Percentiles rank a stretch among this genome's conserved stretches.
Evolutionary conservation across 352 stramenopile species (phyloP).

Genomic region (Globisporangium canariense): DNA sequence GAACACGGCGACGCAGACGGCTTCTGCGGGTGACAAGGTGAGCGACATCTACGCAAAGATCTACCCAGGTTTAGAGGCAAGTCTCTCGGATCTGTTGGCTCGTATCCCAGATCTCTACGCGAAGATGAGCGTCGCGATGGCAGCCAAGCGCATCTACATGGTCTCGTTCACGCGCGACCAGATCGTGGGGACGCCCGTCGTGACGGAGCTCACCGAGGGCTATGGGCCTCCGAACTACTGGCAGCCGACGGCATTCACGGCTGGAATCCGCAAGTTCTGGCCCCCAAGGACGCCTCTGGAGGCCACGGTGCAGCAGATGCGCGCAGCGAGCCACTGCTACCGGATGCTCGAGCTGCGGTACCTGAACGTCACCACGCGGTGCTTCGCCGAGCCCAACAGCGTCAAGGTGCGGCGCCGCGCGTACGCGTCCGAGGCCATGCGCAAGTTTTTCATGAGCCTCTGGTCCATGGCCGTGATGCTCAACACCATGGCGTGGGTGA

Average conservation of each 20-base stretch:
- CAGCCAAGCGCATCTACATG: constrained; percentile 11
- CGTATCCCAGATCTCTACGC: constrained; percentile 13
- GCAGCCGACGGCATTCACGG: constrained; percentile 27
- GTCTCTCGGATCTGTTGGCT: constrained; percentile 27
- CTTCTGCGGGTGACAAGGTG: constrained; percentile 18
- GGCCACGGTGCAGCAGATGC: constrained; percentile 21
- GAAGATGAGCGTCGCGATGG: constrained; percentile 23
- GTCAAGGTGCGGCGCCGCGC: constrained; percentile 3
- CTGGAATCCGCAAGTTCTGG: constrained; percentile 39
- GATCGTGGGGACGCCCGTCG: constrained; percentile 26
- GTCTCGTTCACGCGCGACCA: constrained; percentile 18
- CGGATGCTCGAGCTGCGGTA: constrained; percentile 31
- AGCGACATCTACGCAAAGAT: constrained; percentile 39
- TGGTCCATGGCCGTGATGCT: constrained; percentile 44
- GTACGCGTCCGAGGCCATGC: constrained; percentile 28
- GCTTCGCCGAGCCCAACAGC: constrained; percentile 31
- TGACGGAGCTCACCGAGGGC: constrained; percentile 24
- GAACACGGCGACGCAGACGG: not conserved
- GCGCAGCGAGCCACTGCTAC: constrained; percentile 35
- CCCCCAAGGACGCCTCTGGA: constrained; percentile 32
- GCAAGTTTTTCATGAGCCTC: constrained; percentile 36
- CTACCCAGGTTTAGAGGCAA: constrained; percentile 23
- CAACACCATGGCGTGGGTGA: constrained; percentile 40
- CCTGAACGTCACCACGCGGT: constrained; percentile 27
- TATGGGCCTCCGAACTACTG: constrained; percentile 25